Conservation (phyloP, 805 yeast genomes). For the Aciculoconidium aculeatum region DNA sequence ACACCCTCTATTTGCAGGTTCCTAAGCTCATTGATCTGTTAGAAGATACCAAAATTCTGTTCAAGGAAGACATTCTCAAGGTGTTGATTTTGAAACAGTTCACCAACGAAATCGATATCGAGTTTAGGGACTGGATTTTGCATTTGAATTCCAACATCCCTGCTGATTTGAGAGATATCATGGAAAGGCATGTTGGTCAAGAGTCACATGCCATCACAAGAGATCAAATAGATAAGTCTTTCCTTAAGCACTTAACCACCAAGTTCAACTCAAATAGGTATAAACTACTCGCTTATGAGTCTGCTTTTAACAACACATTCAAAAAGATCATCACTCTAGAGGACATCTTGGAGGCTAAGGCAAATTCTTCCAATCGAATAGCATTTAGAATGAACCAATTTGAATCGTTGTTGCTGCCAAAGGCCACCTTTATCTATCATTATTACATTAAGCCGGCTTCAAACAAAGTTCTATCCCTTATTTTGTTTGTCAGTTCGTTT, state of each 20-base stretch:
- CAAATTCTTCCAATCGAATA: constrained; percentile 13
- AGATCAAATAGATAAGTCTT: constrained; percentile 33
- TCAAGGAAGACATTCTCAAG: constrained; percentile 58
- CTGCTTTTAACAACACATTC: constrained; percentile 51
- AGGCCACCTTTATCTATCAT: constrained; percentile 34
- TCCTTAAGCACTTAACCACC: constrained; percentile 46
- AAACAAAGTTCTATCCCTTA: constrained; percentile 38
- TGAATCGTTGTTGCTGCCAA: constrained; percentile 29
- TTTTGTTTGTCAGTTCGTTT: constrained; percentile 41
- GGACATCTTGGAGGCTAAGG: constrained; percentile 47
- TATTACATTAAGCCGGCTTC: constrained; percentile 41
- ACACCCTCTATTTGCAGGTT: constrained; percentile 45
- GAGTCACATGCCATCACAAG: constrained; percentile 16
- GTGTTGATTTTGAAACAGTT: constrained; percentile 47
- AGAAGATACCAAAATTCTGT: constrained; percentile 57
- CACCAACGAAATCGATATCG: constrained; percentile 34
- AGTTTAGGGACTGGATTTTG: constrained; percentile 60
- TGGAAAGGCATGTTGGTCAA: constrained; percentile 25
- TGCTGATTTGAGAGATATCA: constrained; percentile 24
- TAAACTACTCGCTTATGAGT: constrained; percentile 47
- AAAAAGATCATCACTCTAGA: constrained; percentile 47
- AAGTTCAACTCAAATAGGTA: constrained; percentile 48
- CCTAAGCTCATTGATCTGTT: constrained; percentile 54
- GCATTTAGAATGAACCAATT: constrained; percentile 16
- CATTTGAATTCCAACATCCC: constrained; percentile 45